Conservation (phyloP, 495 filamentous ascomycete genomes). For the Diplogelasinospora grovesii region DNA sequence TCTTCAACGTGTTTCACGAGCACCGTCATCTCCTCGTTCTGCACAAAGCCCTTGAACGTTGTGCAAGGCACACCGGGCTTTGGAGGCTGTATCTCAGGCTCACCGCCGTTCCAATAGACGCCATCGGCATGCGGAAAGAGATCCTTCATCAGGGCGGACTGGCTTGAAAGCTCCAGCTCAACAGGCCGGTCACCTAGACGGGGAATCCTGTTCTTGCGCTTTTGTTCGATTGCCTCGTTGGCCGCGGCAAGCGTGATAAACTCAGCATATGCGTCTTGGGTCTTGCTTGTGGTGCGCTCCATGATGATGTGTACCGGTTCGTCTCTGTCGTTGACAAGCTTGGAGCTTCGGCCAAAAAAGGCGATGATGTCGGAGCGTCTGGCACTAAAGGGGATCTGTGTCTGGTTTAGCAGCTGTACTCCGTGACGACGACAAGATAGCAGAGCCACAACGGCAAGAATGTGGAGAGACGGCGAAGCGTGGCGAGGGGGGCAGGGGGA, state of each 20-base stretch:
- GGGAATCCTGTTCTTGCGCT: constrained; percentile 36
- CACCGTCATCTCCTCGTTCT: constrained; percentile 62
- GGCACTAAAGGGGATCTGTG: constrained; percentile 67
- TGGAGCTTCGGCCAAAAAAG: constrained; percentile 61
- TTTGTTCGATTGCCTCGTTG: constrained; percentile 36
- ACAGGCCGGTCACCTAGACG: constrained; percentile 61
- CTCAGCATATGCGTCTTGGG: constrained; percentile 69
- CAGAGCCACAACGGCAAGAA: too few relatives aligned
- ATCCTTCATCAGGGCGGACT: constrained; percentile 55
- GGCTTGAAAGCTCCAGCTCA: constrained; percentile 53
- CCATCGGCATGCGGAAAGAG: constrained; percentile 64
- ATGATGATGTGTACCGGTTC: constrained; percentile 76
- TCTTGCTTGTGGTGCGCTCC: constrained; percentile 72
- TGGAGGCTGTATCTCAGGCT: constrained; percentile 37
- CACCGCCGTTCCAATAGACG: constrained; percentile 49
- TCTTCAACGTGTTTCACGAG: constrained; percentile 60
- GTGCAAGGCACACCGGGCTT: constrained; percentile 47
- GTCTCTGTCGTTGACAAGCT: constrained; percentile 48
- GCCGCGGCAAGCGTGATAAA: constrained; percentile 52
- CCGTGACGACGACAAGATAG: not conserved
- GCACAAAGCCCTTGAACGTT: constrained; percentile 64
- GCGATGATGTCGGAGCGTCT: constrained; percentile 62
- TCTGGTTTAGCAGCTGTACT: too few relatives aligned
- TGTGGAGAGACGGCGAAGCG: too few relatives aligned
- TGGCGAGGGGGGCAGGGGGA: too few relatives aligned